Evolutionary conservation across 345 rosid genomes (phyloP).

Genomic region (Rhizophora apiculata): DNA sequence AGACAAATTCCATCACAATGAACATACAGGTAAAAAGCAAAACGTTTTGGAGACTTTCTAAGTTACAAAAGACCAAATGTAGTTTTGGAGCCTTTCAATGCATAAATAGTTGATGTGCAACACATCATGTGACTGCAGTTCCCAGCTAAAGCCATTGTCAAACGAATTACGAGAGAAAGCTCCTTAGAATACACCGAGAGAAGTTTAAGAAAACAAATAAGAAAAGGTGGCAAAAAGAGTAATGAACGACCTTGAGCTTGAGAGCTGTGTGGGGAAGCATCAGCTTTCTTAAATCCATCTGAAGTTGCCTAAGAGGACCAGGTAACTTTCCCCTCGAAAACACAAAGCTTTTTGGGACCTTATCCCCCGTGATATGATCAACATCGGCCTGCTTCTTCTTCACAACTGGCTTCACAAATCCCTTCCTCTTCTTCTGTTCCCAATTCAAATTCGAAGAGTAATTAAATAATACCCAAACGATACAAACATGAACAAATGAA

Average conservation of each 20-base stretch:
- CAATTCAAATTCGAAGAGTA: background rate
- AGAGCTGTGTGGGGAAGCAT: slow-evolving; percentile 98
- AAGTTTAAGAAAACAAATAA: background rate
- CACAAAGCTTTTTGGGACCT: slow-evolving; percentile 85
- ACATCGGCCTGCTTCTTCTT: slow-evolving; percentile 52
- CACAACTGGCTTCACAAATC: slow-evolving; percentile 53
- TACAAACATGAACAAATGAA: background rate
- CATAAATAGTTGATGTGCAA: no score
- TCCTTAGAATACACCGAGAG: background rate
- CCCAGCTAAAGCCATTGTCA: background rate
- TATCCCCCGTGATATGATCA: slow-evolving; percentile 81
- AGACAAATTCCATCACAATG: slow-evolving; percentile 9
- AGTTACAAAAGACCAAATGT: no score
- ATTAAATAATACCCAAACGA: background rate
- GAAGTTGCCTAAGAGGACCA: slow-evolving; percentile 66
- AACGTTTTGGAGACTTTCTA: no score
- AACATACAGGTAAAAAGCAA: background rate
- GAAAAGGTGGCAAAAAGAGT: background rate
- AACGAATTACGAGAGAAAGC: background rate
- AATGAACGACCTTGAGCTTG: slow-evolving; percentile 55
- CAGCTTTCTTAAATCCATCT: slow-evolving; percentile 82
- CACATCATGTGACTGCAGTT: background rate
- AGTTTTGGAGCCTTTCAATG: no score
- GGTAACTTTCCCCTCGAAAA: slow-evolving; percentile 90
- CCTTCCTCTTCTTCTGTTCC: slow-evolving; percentile 58